A percentile compares a stretch with the other conserved stretches of the same genome.
These are phyloP conservation scores for Tuber borchii DNA, from an alignment of 495 filamentous ascomycete genomes.

Conservation along the genomic window DNA sequence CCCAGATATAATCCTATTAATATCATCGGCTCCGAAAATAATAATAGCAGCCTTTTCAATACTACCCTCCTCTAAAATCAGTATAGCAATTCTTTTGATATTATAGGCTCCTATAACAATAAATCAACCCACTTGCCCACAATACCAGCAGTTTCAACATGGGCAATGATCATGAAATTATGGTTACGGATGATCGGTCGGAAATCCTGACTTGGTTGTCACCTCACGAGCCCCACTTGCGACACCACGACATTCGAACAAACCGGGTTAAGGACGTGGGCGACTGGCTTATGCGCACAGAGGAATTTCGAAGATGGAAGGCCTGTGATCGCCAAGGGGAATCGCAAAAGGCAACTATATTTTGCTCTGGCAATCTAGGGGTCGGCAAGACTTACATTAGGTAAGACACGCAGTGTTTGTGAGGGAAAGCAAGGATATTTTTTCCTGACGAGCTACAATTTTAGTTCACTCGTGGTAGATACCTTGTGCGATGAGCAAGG, in stretches of 20 bases:
- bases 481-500: background rate
- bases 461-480: background rate
- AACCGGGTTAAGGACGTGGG: background rate
- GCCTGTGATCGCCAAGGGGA: too few species aligned
- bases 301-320: background rate
- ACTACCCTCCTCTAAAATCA: too few species aligned
- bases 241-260: background rate
- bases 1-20: too few species aligned
- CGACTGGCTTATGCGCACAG: background rate
- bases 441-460: background rate
- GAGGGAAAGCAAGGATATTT: background rate
- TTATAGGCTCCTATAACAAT: too few species aligned
- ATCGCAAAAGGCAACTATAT: too few species aligned
- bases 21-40: too few species aligned
- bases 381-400: background rate
- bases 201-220: background rate
- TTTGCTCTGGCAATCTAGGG: background rate
- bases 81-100: too few species aligned
- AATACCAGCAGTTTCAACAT: background rate
- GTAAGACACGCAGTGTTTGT: background rate
- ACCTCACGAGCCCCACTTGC: background rate
- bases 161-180: background rate
- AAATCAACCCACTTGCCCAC: too few species aligned
- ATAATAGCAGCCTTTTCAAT: too few species aligned
- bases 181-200: background rate